Evolutionary conservation across 192 early-diverging fungal species (phyloP).

Genomic region (Thamnidium elegans): DNA sequence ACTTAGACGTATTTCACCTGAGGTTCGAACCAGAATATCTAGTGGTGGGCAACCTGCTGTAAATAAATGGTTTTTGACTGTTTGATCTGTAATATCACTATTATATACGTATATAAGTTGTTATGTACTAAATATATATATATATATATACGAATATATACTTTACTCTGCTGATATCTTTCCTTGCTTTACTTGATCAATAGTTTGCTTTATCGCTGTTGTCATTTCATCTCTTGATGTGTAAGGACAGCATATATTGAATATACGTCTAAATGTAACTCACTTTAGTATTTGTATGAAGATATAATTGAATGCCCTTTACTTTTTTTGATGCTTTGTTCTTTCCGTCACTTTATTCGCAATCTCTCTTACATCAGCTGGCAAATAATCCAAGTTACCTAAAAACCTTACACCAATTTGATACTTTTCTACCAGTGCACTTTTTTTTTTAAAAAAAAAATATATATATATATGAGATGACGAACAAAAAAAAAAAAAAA

Average conservation of each 20-base stretch:
- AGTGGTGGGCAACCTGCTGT: constrained; percentile 65
- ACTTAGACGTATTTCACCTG: constrained; percentile 91
- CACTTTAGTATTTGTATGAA: background rate
- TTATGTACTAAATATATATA: background rate
- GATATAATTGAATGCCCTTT: background rate
- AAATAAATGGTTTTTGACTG: constrained; percentile 60
- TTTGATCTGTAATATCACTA: constrained; percentile 64
- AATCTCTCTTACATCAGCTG: constrained; percentile 58
- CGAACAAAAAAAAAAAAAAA: constrained; percentile 1
- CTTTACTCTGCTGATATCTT: constrained; percentile 41
- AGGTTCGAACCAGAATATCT: constrained; percentile 90
- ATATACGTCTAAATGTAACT: constrained; percentile 49
- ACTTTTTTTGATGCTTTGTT: constrained; percentile 62
- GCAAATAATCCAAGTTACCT: constrained; percentile 72
- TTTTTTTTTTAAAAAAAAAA: constrained; percentile 31
- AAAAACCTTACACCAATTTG: constrained; percentile 76
- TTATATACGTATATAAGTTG: background rate
- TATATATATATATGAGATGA: background rate
- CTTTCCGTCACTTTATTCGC: constrained; percentile 58
- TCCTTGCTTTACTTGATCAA: constrained; percentile 59
- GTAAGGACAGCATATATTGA: constrained; percentile 94
- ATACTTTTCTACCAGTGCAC: constrained; percentile 69
- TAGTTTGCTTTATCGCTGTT: constrained; percentile 54
- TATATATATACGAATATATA: background rate
- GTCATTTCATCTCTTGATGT: constrained; percentile 90